These are phyloP conservation scores for Trypethelium eluteriae DNA, from an alignment of 495 filamentous ascomycete species.

Conservation along the genomic window DNA sequence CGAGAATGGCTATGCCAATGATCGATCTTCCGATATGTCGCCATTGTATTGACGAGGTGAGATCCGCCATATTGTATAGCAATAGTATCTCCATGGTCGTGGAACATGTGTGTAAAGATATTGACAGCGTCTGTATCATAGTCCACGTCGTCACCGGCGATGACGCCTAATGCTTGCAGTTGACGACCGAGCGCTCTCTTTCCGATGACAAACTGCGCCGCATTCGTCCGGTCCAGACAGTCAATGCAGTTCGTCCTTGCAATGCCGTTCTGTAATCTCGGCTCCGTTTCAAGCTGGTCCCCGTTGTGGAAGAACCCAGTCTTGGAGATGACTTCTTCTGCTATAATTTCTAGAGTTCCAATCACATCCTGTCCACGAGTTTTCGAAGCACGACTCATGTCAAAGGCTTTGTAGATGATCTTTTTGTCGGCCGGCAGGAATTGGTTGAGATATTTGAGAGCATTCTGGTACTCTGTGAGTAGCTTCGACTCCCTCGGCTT, in stretches of 20 bases:
- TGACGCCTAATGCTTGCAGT: conserved; percentile 83
- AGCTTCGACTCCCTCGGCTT: conserved; percentile 91
- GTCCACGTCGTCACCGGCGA: conserved; percentile 67
- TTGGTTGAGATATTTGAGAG: conserved; percentile 88
- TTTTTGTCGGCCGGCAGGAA: conserved; percentile 77
- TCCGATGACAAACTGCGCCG: conserved; percentile 96
- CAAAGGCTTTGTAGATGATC: conserved; percentile 90
- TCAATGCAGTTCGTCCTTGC: conserved; percentile 97
- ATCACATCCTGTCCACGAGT: conserved; percentile 94
- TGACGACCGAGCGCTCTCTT: conserved; percentile 89
- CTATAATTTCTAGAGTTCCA: conserved; percentile 77
- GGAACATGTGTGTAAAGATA: conserved; percentile 93
- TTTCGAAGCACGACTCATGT: conserved; percentile 95
- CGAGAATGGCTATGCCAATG: conserved; percentile 96
- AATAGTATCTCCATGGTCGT: conserved; percentile 95
- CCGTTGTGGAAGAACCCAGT: conserved; percentile 96
- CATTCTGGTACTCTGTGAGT: conserved; percentile 76
- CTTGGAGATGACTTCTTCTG: conserved; percentile 70
- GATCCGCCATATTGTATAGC: conserved; percentile 97
- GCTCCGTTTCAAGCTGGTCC: conserved; percentile 50
- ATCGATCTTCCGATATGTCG: conserved; percentile 96
- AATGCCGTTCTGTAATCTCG: conserved; percentile 82
- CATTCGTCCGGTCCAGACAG: conserved; percentile 92
- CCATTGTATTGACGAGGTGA: conserved; percentile 97
- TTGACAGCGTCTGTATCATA: conserved; percentile 96